Percentiles rank a stretch among this genome's conserved stretches.
These are phyloP conservation scores for Linum tenue DNA, from an alignment of 345 rosid genomes.

Conservation along the genomic window DNA sequence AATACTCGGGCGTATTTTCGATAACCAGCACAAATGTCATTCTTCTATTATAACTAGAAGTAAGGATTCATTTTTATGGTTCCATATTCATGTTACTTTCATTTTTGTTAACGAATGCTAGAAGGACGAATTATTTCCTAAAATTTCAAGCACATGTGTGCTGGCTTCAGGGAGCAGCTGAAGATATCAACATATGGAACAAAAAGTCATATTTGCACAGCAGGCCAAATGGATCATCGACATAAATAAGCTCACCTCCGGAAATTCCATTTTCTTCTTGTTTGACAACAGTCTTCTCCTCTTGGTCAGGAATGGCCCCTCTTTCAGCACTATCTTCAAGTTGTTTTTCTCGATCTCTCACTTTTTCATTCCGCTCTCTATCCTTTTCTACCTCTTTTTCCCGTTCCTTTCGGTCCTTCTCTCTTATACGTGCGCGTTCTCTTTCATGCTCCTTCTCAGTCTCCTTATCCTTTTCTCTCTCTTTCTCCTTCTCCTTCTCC, in stretches of 20 bases:
- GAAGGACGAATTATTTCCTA: not conserved
- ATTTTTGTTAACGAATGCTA: not conserved
- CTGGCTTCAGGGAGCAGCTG: not conserved
- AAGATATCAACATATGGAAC: not conserved
- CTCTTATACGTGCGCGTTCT: not conserved
- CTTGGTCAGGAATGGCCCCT: conserved; percentile 47
- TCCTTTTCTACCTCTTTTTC: conserved; percentile 48
- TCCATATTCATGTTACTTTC: not conserved
- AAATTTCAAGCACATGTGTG: not conserved
- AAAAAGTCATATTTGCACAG: not conserved
- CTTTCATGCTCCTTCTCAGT: conserved; percentile 8
- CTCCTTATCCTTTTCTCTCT: conserved; percentile 18
- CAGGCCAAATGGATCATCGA: too few relatives aligned
- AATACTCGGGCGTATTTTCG: not conserved
- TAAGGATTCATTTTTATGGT: not conserved
- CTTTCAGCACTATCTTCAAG: conserved; percentile 38
- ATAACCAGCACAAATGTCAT: too few relatives aligned
- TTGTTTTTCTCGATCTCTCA: conserved; percentile 66
- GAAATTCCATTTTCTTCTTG: conserved; percentile 49
- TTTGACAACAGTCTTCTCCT: conserved; percentile 35
- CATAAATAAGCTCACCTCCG: conserved; percentile 31
- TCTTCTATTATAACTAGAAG: not conserved
- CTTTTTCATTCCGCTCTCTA: conserved; percentile 54
- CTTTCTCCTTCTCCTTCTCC: conserved; percentile 8
- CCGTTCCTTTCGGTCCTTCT: conserved; percentile 6